Evolutionary conservation across 768 basidiomycete species (phyloP).

Genomic region (Leccinum aurantiacum): DNA sequence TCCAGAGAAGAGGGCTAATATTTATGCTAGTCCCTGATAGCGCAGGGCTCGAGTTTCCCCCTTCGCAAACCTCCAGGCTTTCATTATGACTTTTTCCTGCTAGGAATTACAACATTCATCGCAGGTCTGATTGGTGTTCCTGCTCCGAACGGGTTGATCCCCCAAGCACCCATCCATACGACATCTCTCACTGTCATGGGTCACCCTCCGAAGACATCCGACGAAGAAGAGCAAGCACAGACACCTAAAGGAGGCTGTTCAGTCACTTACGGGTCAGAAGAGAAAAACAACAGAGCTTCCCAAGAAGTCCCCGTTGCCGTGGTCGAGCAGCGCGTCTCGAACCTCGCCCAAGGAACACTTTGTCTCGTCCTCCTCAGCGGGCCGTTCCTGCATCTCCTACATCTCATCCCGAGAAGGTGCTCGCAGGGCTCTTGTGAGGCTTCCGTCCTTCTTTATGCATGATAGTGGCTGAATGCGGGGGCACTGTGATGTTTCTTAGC

Average conservation of each 20-base stretch:
- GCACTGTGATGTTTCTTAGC: conserved; percentile 34
- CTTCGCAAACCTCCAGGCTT: conserved; percentile 88
- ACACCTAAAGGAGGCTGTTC: background rate
- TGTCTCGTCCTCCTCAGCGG: conserved; percentile 78
- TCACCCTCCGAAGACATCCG: conserved; percentile 35
- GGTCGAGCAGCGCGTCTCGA: conserved; percentile 92
- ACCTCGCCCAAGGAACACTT: conserved; percentile 78
- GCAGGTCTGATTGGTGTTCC: conserved; percentile 84
- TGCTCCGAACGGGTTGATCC: conserved; percentile 83
- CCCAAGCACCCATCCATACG: conserved; percentile 93
- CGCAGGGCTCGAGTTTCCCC: conserved; percentile 86
- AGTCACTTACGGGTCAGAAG: conserved; percentile 13
- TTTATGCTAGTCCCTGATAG: conserved; percentile 73
- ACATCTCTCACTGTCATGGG: conserved; percentile 75
- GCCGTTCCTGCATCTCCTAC: conserved; percentile 79
- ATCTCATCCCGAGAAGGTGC: conserved; percentile 79
- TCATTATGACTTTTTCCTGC: conserved; percentile 86
- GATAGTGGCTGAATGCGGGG: background rate
- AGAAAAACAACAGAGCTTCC: conserved; percentile 20
- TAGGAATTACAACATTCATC: conserved; percentile 88
- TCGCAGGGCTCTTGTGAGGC: conserved; percentile 81
- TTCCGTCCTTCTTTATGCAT: conserved; percentile 15
- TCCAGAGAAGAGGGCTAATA: background rate
- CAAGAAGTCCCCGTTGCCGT: conserved; percentile 67
- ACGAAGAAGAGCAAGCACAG: conserved; percentile 34